Conservation (phyloP, 179 eudicot species). For the Nepenthes alata region DNA sequence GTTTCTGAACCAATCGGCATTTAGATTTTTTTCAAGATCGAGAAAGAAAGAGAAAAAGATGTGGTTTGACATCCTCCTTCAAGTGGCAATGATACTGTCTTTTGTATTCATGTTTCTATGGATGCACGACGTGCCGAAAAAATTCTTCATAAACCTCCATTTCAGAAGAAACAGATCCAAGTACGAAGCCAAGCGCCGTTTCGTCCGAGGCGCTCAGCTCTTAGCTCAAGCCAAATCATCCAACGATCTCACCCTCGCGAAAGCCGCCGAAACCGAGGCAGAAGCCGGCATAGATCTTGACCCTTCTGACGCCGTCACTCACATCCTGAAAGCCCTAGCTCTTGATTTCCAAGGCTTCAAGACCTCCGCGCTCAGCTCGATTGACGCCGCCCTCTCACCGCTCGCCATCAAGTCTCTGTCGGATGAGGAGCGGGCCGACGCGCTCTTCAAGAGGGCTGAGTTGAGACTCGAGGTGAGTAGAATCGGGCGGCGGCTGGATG, state of each 20-base stretch:
- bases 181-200: constrained; percentile 53
- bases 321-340: constrained; percentile 61
- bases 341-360: constrained; percentile 55
- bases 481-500: constrained; percentile 5
- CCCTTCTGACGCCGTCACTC: constrained; percentile 71
- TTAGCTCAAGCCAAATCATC: constrained; percentile 34
- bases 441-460: constrained; percentile 60
- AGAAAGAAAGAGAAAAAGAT: constrained; percentile 11
- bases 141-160: constrained; percentile 23
- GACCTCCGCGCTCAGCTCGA: constrained; percentile 47
- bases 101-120: constrained; percentile 23
- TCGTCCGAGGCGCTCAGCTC: constrained; percentile 67
- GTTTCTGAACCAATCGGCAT: too few species aligned
- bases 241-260: constrained; percentile 23
- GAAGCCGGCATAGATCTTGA: constrained; percentile 41
- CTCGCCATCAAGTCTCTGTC: constrained; percentile 45
- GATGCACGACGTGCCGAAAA: constrained; percentile 46
- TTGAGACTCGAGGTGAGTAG: constrained; percentile 33
- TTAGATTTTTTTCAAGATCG: too few species aligned
- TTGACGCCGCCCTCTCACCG: constrained; percentile 54
- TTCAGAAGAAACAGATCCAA: constrained; percentile 18
- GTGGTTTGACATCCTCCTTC: constrained; percentile 43
- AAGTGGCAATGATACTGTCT: constrained; percentile 23
- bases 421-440: constrained; percentile 52
- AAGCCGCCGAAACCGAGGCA: constrained; percentile 50